Evolutionary conservation across 2,329 filamentous ascomycete genomes (phyloP), one percentile per base, ranked within the genome.

Genomic region (Aspergillus sp.): DNA sequence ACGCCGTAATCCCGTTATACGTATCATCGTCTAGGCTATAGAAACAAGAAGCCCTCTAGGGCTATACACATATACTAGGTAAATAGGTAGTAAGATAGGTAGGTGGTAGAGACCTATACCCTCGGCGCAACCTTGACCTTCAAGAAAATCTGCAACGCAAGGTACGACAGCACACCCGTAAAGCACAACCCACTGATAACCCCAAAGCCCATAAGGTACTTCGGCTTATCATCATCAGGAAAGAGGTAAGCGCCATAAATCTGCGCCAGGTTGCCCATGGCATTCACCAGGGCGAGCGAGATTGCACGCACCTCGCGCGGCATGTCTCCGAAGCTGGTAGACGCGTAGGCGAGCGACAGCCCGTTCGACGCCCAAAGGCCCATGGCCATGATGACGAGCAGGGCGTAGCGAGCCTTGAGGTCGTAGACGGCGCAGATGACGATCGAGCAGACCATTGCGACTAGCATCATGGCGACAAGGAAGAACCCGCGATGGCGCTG

Each of bases 191-290:
- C 47, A 17, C 47, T 50, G 24, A 74, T 74, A 4, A 73, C 71
- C 14, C 72, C 65, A 65, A 76, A 82, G 50, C 70, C 79, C 68
- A 74, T 76, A 2, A 80, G 64, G 59, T 82, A 82, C 62, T 82
- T 80, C 0, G 82, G 82, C 19, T 70, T 69, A 54, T 84, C 80
- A 0, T 71, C 62, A 0, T 68, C 66, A 0, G 82, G 83, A 67
- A 83, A 85, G 3, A 85, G 63, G 60, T 83, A 79, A 41, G 66
- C 66, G 21, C 83, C 82, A 59, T 84, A 85, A 17, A 85, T 84
- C 59, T 82, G 79, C 0, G 82, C 79, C 11, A 84, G 65, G 60
- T 84, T 84, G 3, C 80, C 82, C 64, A 84, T 72, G 0, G 80
- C 79, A 61, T 84, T 84, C 40, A 84, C 78, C 9, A 84, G 66